Evolutionary conservation across 116 monocot species (phyloP), one percentile per base, ranked within the genome.

Genomic region (Posidonia oceanica): DNA sequence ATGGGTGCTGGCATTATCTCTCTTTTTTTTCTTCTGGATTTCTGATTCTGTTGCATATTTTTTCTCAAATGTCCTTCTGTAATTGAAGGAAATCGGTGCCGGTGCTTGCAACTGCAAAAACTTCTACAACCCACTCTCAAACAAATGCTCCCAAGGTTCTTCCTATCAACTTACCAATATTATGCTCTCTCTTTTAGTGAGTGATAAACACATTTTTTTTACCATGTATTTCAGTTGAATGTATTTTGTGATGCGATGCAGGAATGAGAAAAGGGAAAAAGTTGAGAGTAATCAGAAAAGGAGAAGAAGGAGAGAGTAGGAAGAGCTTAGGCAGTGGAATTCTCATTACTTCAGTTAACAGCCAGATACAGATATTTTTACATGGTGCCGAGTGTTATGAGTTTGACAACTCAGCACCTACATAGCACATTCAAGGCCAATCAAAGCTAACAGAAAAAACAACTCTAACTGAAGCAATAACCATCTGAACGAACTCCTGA

Each of bases 71-170:
- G 4, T 65, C 40, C 18, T 65, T 40, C 39, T 65, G 16, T 41
- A 4, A 17, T 65, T 65, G 42, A 65, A 65, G 65, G 65, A 65
- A 65, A 65, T 40, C 39, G 7, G n/a, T 65, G n/a, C 41, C 41
- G 2, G 17, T 65, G 38, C 41, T 65, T 65, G 14, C 65, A 36
- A 65, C 65, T 65, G 16, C 13, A 65, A 65, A 11, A 14, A 42
- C 3, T 18, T 65, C 40, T 65, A 41, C 39, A n/a, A 65, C 40
- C 40, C 40, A 39, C 41, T 40, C 65, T 18, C 16, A 8, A n/a
- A 39, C 65, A 65, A 65, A 17, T 58, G 58, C 4, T 65, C 11
- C 38, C 65, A 65, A 65, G 65, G 65, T 65, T 65, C 36, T 61
- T 61, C 23, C 2, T 61, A 29, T 61, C 21, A 29, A 40, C 15